These are phyloP conservation scores for Medakamo hakoo DNA, from an alignment of 139 green algal species.

Conservation along the genomic window DNA sequence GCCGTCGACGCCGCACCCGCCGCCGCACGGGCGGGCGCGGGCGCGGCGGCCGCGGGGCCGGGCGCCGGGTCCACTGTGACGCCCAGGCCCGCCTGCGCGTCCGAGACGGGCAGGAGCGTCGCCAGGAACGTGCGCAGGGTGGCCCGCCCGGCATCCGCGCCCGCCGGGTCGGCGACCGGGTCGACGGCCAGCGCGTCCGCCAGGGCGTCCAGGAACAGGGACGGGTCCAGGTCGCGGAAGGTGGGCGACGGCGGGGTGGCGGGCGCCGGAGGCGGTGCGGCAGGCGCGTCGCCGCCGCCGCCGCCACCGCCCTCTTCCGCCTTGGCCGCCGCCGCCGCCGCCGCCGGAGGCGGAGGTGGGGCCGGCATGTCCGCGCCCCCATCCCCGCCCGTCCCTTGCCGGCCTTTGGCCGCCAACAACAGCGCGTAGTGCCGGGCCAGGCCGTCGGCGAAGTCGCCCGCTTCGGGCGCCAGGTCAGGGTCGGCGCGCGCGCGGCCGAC, in stretches of 20 bases:
- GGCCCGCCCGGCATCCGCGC: constrained; percentile 33
- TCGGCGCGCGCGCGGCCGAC: constrained; percentile 31
- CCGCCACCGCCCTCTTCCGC: background rate
- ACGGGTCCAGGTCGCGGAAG: constrained; percentile 46
- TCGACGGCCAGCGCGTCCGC: constrained; percentile 25
- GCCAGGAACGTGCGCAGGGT: constrained; percentile 62
- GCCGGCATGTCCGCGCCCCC: background rate
- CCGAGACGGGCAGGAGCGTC: constrained; percentile 39
- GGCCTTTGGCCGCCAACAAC: constrained; percentile 27
- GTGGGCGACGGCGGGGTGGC: constrained; percentile 8
- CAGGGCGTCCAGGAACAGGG: constrained; percentile 78
- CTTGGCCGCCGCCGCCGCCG: background rate
- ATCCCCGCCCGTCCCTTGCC: background rate
- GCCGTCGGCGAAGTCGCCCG: constrained; percentile 41
- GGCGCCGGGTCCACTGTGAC: too few species aligned
- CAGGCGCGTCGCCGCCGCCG: background rate
- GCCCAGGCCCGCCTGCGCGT: background rate
- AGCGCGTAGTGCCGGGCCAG: constrained; percentile 81
- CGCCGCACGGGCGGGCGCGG: too few species aligned
- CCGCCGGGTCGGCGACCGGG: background rate
- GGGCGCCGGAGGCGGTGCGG: background rate
- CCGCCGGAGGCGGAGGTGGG: too few species aligned
- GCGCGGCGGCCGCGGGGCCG: too few species aligned
- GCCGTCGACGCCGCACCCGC: too few species aligned
- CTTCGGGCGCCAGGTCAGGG: constrained; percentile 29